Percentiles rank a stretch among this genome's conserved stretches.
Conservation (phyloP, 2,329 filamentous ascomycete species). For the Claviceps sorghi region DNA sequence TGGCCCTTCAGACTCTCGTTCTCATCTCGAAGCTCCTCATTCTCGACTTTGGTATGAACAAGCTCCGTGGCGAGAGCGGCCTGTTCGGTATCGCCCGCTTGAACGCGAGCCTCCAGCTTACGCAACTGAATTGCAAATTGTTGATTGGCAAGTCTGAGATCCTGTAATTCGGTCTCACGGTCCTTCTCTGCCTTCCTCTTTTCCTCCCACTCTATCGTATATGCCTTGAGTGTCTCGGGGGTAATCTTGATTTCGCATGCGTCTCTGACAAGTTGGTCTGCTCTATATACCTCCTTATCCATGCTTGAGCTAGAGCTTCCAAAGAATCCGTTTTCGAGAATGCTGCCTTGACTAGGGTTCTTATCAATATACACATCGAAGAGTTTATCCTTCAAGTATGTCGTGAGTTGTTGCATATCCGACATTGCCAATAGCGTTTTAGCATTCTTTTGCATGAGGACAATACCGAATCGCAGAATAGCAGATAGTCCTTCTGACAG, state of each 20-base stretch:
- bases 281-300: slow-evolving; percentile 91
- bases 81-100: slow-evolving; percentile 81
- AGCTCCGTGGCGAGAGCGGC: slow-evolving; percentile 82
- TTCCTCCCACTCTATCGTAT: slow-evolving; percentile 84
- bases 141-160: slow-evolving; percentile 50
- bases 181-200: slow-evolving; percentile 71
- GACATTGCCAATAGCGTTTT: slow-evolving; percentile 64
- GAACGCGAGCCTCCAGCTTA: slow-evolving; percentile 70
- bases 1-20: slow-evolving; percentile 80
- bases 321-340: slow-evolving; percentile 94
- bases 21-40: slow-evolving; percentile 74
- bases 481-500: slow-evolving; percentile 85
- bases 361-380: slow-evolving; percentile 98
- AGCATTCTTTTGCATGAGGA: slow-evolving; percentile 91
- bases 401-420: slow-evolving; percentile 81
- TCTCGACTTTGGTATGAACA: slow-evolving; percentile 84
- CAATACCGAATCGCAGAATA: slow-evolving; percentile 86
- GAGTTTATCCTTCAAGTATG: slow-evolving; percentile 80
- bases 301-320: slow-evolving; percentile 76
- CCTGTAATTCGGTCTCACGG: slow-evolving; percentile 66
- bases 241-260: slow-evolving; percentile 80
- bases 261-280: slow-evolving; percentile 84
- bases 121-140: slow-evolving; percentile 64
- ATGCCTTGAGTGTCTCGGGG: slow-evolving; percentile 64
- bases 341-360: slow-evolving; percentile 77